Percentiles rank a stretch among this genome's conserved stretches.
Conservation (phyloP, 768 basidiomycete genomes). For the Boletus rubroflammeus region DNA sequence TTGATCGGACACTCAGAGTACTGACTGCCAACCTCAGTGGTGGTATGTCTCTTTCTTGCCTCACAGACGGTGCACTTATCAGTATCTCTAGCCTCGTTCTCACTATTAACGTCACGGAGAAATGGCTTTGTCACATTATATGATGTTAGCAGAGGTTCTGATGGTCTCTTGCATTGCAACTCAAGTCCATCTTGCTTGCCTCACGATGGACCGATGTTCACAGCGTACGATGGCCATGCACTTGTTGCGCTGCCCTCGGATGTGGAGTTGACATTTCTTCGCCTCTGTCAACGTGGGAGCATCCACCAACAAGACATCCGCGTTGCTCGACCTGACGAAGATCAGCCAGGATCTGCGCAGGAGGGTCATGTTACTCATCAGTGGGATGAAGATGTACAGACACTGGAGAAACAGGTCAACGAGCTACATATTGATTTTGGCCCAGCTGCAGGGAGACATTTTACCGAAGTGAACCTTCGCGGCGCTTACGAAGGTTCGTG, state of each 20-base stretch:
- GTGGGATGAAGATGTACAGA: slow-evolving; percentile 41
- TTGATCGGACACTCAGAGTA: slow-evolving; percentile 54
- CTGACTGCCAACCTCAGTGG: slow-evolving; percentile 36
- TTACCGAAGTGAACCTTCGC: slow-evolving; percentile 46
- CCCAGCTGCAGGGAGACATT: slow-evolving; percentile 43
- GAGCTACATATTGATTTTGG: slow-evolving; percentile 37
- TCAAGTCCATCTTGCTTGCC: slow-evolving; percentile 41
- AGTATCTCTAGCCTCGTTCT: slow-evolving; percentile 40
- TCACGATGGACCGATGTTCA: slow-evolving; percentile 22
- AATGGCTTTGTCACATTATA: slow-evolving; percentile 62
- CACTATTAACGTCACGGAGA: slow-evolving; percentile 56
- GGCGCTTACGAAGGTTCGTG: slow-evolving; percentile 54
- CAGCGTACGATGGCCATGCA: slow-evolving; percentile 31
- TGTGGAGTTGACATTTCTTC: slow-evolving; percentile 38
- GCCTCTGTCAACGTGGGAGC: slow-evolving; percentile 46
- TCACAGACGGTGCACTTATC: not conserved
- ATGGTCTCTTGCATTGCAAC: slow-evolving; percentile 43
- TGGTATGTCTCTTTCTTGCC: slow-evolving; percentile 24
- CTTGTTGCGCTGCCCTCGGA: slow-evolving; percentile 30
- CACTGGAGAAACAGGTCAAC: slow-evolving; percentile 30
- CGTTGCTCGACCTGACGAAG: slow-evolving; percentile 10
- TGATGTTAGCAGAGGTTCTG: slow-evolving; percentile 46
- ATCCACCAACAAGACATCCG: slow-evolving; percentile 43
- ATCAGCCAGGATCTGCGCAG: slow-evolving; percentile 1
- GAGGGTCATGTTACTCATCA: slow-evolving; percentile 18